These are phyloP conservation scores for Leccinum incarnatum DNA, from an alignment of 768 basidiomycete species.

Conservation along the genomic window DNA sequence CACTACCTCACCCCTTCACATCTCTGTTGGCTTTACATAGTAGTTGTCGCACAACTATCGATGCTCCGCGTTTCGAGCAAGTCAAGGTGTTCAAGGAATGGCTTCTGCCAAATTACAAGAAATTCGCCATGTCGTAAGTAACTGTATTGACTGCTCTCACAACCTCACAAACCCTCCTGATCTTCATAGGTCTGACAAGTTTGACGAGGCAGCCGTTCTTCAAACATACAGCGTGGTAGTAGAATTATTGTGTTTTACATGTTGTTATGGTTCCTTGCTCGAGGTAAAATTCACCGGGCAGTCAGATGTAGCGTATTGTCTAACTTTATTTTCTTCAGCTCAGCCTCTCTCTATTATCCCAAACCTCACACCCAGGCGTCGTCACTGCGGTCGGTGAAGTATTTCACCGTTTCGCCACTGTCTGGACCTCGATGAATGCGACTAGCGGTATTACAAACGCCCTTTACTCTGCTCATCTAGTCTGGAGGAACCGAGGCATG, in stretches of 20 bases:
- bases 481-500: slow-evolving; percentile 61
- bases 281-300: slow-evolving; percentile 45
- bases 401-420: slow-evolving; percentile 64
- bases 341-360: slow-evolving; percentile 51
- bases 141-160: background rate
- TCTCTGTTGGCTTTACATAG: slow-evolving; percentile 41
- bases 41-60: slow-evolving; percentile 46
- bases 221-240: slow-evolving; percentile 56
- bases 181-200: slow-evolving; percentile 26
- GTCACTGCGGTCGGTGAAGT: slow-evolving; percentile 66
- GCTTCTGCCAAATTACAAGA: slow-evolving; percentile 69
- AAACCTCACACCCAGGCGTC: slow-evolving; percentile 49
- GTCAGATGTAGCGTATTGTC: background rate
- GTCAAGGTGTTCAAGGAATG: slow-evolving; percentile 67
- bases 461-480: slow-evolving; percentile 59
- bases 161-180: background rate
- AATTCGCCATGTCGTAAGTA: slow-evolving; percentile 48
- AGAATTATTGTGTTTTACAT: slow-evolving; percentile 57
- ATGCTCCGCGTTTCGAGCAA: slow-evolving; percentile 71
- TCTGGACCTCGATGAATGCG: slow-evolving; percentile 78
- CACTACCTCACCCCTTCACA: slow-evolving; percentile 20
- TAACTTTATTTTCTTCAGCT: slow-evolving; percentile 37
- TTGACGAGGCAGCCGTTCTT: slow-evolving; percentile 38
- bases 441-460: slow-evolving; percentile 53
- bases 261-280: slow-evolving; percentile 66